A percentile compares a stretch with the other conserved stretches of the same genome.
phyloP scores from a whole-genome alignment of 805 yeast genomes.

The Lipomyces sp. region DNA sequence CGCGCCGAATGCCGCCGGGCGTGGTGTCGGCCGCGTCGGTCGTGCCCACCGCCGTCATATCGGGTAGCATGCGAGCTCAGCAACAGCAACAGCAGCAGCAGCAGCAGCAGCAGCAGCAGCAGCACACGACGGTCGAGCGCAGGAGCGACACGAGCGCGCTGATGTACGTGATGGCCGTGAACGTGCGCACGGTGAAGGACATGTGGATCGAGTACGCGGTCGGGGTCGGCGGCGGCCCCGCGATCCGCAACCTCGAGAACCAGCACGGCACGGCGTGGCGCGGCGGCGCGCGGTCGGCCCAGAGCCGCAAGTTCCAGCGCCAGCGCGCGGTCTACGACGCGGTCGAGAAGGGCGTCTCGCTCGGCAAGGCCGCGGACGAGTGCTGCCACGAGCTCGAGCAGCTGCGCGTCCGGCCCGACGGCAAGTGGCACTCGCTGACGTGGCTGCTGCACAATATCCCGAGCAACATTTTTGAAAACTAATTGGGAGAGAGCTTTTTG shows the following conservation, averaged over 20 bases:
- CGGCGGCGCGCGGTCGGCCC: slow-evolving; percentile 28
- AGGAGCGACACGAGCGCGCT: slow-evolving; percentile 4
- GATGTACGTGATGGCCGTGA: slow-evolving; percentile 25
- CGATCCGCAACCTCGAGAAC: slow-evolving; percentile 17
- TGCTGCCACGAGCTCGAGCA: slow-evolving; percentile 24
- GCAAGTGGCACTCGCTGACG: slow-evolving; percentile 18
- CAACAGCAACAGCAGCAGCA: slow-evolving; percentile 3
- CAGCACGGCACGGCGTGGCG: slow-evolving; percentile 28
- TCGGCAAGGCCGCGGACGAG: slow-evolving; percentile 21
- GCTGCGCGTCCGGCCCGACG: slow-evolving; percentile 18
- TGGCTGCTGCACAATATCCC: slow-evolving; percentile 25
- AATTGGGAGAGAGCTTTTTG: too few relatives aligned
- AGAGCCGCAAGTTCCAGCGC: slow-evolving; percentile 25
- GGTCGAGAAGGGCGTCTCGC: slow-evolving; percentile 18
- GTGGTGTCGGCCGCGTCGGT: too few relatives aligned
- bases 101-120: background rate
- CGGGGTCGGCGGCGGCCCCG: slow-evolving; percentile 25
- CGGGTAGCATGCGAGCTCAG: too few relatives aligned
- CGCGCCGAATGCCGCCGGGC: too few relatives aligned
- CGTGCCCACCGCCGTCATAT: too few relatives aligned
- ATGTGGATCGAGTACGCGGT: slow-evolving; percentile 27
- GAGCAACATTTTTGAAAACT: slow-evolving; percentile 14
- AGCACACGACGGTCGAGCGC: background rate
- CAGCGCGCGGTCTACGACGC: slow-evolving; percentile 23
- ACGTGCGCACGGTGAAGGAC: slow-evolving; percentile 21